Percentiles rank a stretch among this genome's conserved stretches.
Conservation (phyloP, 2,329 filamentous ascomycete species). For the Epichloe gansuensis region DNA sequence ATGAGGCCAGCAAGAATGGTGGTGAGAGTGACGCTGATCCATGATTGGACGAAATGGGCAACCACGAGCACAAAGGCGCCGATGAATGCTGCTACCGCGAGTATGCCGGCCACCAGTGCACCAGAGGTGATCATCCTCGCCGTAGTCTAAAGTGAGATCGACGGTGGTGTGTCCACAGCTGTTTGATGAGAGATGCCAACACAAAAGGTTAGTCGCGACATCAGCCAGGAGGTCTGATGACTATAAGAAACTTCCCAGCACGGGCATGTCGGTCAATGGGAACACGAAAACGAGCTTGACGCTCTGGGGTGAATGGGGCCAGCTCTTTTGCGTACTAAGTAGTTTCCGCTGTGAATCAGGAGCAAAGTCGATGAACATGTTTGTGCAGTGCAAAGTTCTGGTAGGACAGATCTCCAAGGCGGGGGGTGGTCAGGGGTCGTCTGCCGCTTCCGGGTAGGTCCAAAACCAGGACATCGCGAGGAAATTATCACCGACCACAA, state of each 20-base stretch:
- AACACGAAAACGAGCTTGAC: too few species aligned
- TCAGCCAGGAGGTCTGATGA: neutral
- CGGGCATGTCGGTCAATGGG: neutral
- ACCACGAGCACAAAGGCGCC: neutral
- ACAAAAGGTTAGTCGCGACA: neutral
- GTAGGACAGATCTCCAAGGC: too few species aligned
- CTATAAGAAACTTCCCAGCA: neutral
- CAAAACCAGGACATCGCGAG: too few species aligned
- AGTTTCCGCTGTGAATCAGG: neutral
- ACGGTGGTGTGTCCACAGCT: neutral
- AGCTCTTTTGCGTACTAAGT: too few species aligned
- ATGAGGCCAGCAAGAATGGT: conserved; percentile 10
- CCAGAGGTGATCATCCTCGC: neutral
- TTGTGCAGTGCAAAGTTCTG: too few species aligned
- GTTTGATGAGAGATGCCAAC: neutral
- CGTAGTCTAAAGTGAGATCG: neutral
- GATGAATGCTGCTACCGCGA: neutral
- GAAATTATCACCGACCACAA: too few species aligned
- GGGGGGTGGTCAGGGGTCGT: too few species aligned
- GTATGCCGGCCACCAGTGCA: neutral
- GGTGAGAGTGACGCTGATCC: conserved; percentile 5
- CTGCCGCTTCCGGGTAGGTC: too few species aligned
- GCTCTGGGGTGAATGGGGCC: too few species aligned
- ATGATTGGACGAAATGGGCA: neutral
- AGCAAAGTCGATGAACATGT: too few species aligned